Evolutionary conservation across 768 basidiomycete genomes (phyloP).

Genomic region (Tricholoma sp.): DNA sequence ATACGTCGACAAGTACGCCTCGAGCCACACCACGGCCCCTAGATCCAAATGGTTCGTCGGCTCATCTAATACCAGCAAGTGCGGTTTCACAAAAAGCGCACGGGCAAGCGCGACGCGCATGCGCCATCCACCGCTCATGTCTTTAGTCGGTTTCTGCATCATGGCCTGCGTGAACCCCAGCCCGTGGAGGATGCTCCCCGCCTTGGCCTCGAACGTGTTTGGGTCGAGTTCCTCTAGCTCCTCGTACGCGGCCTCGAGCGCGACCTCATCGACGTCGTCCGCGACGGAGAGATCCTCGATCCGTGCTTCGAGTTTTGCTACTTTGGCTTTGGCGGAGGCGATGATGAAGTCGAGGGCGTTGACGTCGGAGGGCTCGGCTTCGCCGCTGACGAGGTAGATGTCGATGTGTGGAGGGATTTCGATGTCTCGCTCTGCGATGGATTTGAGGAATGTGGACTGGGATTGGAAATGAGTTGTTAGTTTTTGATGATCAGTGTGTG

Average conservation of each 20-base stretch:
- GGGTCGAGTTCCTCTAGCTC: conserved; percentile 98
- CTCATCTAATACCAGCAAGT: conserved; percentile 91
- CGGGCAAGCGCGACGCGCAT: conserved; percentile 98
- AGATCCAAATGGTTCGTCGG: conserved; percentile 92
- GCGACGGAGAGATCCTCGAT: conserved; percentile 93
- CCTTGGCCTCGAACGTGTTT: conserved; percentile 91
- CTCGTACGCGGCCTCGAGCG: conserved; percentile 87
- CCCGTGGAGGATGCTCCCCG: conserved; percentile 94
- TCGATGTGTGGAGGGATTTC: conserved; percentile 94
- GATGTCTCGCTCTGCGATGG: conserved; percentile 92
- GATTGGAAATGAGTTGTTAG: too few relatives aligned
- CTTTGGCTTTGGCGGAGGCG: conserved; percentile 87
- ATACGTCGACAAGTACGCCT: conserved; percentile 96
- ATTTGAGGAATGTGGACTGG: conserved; percentile 94
- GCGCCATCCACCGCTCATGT: conserved; percentile 99
- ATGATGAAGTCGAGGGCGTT: conserved; percentile 99
- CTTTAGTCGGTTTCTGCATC: conserved; percentile 97
- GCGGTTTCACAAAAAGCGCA: conserved; percentile 94
- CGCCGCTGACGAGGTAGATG: conserved; percentile 94
- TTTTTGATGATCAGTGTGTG: too few relatives aligned
- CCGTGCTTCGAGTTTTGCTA: conserved; percentile 85
- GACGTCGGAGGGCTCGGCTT: conserved; percentile 91
- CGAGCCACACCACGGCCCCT: conserved; percentile 97
- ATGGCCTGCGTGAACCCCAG: conserved; percentile 85
- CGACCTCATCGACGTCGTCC: conserved; percentile 82